Evolutionary conservation across 2,329 filamentous ascomycete genomes (phyloP).

Genomic region (Exophiala alcalophila): DNA sequence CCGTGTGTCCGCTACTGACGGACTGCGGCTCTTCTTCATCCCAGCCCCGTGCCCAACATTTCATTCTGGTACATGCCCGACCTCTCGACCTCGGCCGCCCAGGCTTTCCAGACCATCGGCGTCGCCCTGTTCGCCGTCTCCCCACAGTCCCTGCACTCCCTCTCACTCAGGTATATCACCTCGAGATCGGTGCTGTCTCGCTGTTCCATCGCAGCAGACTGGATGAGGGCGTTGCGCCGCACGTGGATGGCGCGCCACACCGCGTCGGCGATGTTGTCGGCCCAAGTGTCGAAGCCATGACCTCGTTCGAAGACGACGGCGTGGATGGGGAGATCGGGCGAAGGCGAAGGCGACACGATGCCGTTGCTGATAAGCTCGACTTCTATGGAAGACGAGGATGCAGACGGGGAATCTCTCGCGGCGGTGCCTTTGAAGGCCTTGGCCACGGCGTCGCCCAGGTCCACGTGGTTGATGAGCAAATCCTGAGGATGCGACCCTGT

Average conservation of each 20-base stretch:
- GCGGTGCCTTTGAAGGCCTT: slow-evolving; percentile 29
- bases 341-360: too few species aligned
- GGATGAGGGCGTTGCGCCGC: slow-evolving; percentile 2
- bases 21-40: slow-evolving; percentile 1
- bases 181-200: background rate
- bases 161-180: slow-evolving; percentile 1
- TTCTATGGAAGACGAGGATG: too few species aligned
- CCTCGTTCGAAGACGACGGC: slow-evolving; percentile 4
- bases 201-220: slow-evolving; percentile 3
- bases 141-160: slow-evolving; percentile 1
- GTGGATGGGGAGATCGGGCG: background rate
- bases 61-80: slow-evolving; percentile 6
- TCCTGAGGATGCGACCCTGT: slow-evolving; percentile 33
- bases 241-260: slow-evolving; percentile 6
- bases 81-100: slow-evolving; percentile 1
- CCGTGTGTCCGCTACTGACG: too few species aligned
- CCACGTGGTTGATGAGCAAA: slow-evolving; percentile 39
- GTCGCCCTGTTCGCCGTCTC: slow-evolving; percentile 8
- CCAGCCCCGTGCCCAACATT: background rate
- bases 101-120: slow-evolving; percentile 4
- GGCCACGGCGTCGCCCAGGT: slow-evolving; percentile 38
- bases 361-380: too few species aligned
- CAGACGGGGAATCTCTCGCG: background rate
- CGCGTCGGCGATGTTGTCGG: slow-evolving; percentile 1
- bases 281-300: slow-evolving; percentile 7